Conservation (phyloP, 75 land plant genomes). For the Pseudotsuga menziesii region DNA sequence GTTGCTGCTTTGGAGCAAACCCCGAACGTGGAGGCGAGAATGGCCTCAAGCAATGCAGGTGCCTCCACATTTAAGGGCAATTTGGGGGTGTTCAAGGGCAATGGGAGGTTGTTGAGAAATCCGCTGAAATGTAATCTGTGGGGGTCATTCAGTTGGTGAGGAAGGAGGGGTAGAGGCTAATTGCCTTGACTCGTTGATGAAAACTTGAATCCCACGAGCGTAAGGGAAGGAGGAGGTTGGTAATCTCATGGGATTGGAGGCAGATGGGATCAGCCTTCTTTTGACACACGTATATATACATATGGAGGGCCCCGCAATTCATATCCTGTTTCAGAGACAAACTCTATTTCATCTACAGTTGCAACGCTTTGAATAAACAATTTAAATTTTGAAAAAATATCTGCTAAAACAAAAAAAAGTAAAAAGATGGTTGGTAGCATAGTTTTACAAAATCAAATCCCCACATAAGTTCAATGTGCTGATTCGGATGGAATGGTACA, state of each 20-base stretch:
- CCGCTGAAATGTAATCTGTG: not conserved
- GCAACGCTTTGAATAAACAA: too few species aligned
- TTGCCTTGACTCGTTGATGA: slow-evolving; percentile 6
- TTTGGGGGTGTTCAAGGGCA: not conserved
- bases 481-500: too few species aligned
- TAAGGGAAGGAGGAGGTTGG: not conserved
- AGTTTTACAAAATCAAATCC: too few species aligned
- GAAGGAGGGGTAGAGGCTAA: slow-evolving; percentile 2
- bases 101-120: not conserved
- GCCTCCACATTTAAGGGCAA: not conserved
- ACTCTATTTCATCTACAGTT: too few species aligned
- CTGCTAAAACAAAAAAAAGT: too few species aligned
- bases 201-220: not conserved
- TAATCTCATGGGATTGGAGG: too few species aligned
- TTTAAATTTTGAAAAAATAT: too few species aligned
- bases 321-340: too few species aligned
- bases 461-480: too few species aligned
- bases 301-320: not conserved
- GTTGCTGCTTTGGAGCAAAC: not conserved
- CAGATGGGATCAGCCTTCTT: not conserved
- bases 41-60: too few species aligned
- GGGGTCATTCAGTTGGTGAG: not conserved
- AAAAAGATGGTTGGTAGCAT: too few species aligned
- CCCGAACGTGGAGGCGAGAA: not conserved
- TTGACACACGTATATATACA: not conserved